These are phyloP conservation scores for Exobasidium rhododendri DNA, from an alignment of 1,284 basidiomycete species.

Conservation along the genomic window DNA sequence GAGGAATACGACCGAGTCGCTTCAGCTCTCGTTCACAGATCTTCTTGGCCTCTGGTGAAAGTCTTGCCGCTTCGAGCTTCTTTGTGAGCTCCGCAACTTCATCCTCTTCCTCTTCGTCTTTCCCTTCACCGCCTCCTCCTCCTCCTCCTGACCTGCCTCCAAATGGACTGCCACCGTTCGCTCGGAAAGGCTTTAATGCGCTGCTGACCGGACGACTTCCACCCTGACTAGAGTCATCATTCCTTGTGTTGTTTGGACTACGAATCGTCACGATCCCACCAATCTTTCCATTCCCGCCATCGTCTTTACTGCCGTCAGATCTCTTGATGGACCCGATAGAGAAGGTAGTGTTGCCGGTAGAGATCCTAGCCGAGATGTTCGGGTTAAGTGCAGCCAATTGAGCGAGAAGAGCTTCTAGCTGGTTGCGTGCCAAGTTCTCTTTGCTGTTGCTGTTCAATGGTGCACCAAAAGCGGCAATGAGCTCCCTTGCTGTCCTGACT, in stretches of 20 bases:
- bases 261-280: conserved; percentile 41
- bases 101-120: conserved; percentile 43
- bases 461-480: conserved; percentile 38
- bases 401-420: conserved; percentile 44
- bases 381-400: conserved; percentile 48
- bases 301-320: conserved; percentile 16
- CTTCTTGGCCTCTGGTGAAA: conserved; percentile 48
- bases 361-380: conserved; percentile 38
- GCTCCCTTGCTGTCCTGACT: conserved; percentile 43
- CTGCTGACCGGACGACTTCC: conserved; percentile 26
- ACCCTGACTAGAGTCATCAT: conserved; percentile 18
- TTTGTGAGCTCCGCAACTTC: conserved; percentile 45
- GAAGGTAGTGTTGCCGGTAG: conserved; percentile 29
- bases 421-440: conserved; percentile 42
- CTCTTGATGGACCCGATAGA: conserved; percentile 19
- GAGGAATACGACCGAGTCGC: conserved; percentile 48
- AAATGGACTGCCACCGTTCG: conserved; percentile 25
- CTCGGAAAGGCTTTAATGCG: conserved; percentile 19
- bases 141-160: conserved; percentile 17
- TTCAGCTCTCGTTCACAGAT: conserved; percentile 52
- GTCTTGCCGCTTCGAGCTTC: conserved; percentile 37
- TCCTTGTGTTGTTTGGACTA: conserved; percentile 19
- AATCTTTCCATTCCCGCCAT: conserved; percentile 24
- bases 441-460: conserved; percentile 43
- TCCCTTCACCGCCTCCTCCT: conserved; percentile 23